phyloP scores from a whole-genome alignment of 2,329 filamentous ascomycete genomes.

The Diaporthe sp. region DNA sequence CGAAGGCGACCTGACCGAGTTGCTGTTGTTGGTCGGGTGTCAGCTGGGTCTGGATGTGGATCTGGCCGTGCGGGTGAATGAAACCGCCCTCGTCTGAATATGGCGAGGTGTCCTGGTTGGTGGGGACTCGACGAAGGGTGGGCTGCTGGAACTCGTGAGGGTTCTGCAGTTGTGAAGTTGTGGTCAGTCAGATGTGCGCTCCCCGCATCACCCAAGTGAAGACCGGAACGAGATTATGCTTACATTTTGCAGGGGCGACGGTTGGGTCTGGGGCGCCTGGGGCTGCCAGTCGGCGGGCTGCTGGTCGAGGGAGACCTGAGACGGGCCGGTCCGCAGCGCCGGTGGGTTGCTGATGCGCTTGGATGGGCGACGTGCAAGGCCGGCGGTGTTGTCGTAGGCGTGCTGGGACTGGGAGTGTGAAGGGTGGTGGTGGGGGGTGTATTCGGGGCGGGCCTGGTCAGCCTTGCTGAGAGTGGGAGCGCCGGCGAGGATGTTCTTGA shows the following conservation, averaged over 20 bases:
- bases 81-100: slow-evolving; percentile 57
- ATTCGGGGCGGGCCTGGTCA: slow-evolving; percentile 46
- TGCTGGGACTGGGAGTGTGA: slow-evolving; percentile 49
- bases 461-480: slow-evolving; percentile 49
- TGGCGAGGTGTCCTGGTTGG: slow-evolving; percentile 56
- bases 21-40: slow-evolving; percentile 55
- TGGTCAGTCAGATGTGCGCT: slow-evolving; percentile 12
- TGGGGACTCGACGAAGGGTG: slow-evolving; percentile 64
- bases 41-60: slow-evolving; percentile 53
- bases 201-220: slow-evolving; percentile 43
- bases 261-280: slow-evolving; percentile 51
- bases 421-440: slow-evolving; percentile 45
- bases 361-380: slow-evolving; percentile 68
- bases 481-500: slow-evolving; percentile 67
- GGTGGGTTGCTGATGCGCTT: slow-evolving; percentile 68
- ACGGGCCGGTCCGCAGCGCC: slow-evolving; percentile 58
- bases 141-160: slow-evolving; percentile 55
- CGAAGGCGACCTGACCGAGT: slow-evolving; percentile 56
- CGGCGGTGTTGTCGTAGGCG: slow-evolving; percentile 64
- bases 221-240: slow-evolving; percentile 50
- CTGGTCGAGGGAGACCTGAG: slow-evolving; percentile 56
- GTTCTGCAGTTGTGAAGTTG: slow-evolving; percentile 51
- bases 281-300: slow-evolving; percentile 52
- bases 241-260: slow-evolving; percentile 60
- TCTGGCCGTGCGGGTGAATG: slow-evolving; percentile 55